Conservation (phyloP, 768 basidiomycete genomes). For the Boletus barrowsii region DNA sequence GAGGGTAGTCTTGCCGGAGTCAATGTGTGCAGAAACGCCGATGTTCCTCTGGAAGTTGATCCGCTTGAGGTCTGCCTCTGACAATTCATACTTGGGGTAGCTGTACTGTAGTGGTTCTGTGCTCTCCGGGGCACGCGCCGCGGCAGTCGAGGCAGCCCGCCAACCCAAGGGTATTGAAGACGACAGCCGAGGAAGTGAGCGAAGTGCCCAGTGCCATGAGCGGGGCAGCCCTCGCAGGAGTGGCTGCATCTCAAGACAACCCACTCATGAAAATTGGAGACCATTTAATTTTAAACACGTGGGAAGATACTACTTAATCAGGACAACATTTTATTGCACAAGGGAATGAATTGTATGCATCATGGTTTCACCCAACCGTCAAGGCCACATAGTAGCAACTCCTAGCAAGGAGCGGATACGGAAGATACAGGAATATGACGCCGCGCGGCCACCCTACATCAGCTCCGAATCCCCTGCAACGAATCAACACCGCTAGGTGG, state of each 20-base stretch:
- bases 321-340: background rate
- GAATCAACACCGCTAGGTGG: constrained; percentile 55
- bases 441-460: constrained; percentile 45
- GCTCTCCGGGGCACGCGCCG: constrained; percentile 18
- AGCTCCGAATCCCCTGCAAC: constrained; percentile 38
- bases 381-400: constrained; percentile 57
- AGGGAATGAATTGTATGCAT: constrained; percentile 47
- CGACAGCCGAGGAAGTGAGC: constrained; percentile 11
- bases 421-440: constrained; percentile 84
- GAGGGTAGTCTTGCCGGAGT: constrained; percentile 96
- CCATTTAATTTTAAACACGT: background rate
- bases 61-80: constrained; percentile 62
- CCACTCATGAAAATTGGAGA: constrained; percentile 3
- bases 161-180: constrained; percentile 12
- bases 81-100: constrained; percentile 44
- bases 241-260: constrained; percentile 22
- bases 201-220: constrained; percentile 27
- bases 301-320: constrained; percentile 9
- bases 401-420: constrained; percentile 46
- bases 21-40: constrained; percentile 92
- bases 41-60: constrained; percentile 87
- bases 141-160: constrained; percentile 45
- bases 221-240: constrained; percentile 23
- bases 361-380: constrained; percentile 85
- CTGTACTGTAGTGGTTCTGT: constrained; percentile 19